Evolutionary conservation across 1,284 basidiomycete genomes (phyloP).

Genomic region (Sporisorium iseilematis-ciliati): DNA sequence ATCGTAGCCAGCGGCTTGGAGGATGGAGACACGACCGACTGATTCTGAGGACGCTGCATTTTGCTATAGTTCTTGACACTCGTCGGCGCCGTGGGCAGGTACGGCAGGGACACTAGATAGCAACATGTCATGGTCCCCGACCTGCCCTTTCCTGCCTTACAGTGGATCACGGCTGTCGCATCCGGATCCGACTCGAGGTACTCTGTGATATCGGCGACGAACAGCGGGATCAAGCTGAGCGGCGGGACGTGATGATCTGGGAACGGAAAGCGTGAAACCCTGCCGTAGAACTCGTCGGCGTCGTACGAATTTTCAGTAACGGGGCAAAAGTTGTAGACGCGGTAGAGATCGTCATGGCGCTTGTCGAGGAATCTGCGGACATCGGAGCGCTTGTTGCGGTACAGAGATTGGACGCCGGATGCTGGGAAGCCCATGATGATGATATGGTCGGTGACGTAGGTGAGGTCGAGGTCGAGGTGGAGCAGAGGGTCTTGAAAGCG

Average conservation of each 20-base stretch:
- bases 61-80: slow-evolving; percentile 49
- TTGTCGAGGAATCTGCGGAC: slow-evolving; percentile 82
- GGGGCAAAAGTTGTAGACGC: slow-evolving; percentile 82
- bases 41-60: slow-evolving; percentile 30
- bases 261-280: slow-evolving; percentile 86
- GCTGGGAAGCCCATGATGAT: slow-evolving; percentile 90
- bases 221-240: slow-evolving; percentile 81
- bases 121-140: slow-evolving; percentile 62
- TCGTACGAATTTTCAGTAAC: slow-evolving; percentile 72
- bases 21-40: background rate
- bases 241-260: slow-evolving; percentile 83
- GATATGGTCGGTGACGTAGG: slow-evolving; percentile 78
- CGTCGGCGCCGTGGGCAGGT: slow-evolving; percentile 51
- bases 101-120: slow-evolving; percentile 57
- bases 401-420: slow-evolving; percentile 81
- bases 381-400: slow-evolving; percentile 83
- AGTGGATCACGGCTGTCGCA: slow-evolving; percentile 85
- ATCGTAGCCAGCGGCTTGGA: slow-evolving; percentile 6
- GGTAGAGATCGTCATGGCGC: slow-evolving; percentile 81
- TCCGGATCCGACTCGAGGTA: slow-evolving; percentile 80
- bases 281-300: slow-evolving; percentile 71
- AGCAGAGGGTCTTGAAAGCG: slow-evolving; percentile 80
- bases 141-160: slow-evolving; percentile 74
- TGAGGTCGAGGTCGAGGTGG: slow-evolving; percentile 81
- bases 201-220: slow-evolving; percentile 81